Percentiles rank a stretch among this genome's conserved stretches.
Evolutionary conservation across 257 asterid genomes (phyloP).

Genomic region (Forsythia suspensa): DNA sequence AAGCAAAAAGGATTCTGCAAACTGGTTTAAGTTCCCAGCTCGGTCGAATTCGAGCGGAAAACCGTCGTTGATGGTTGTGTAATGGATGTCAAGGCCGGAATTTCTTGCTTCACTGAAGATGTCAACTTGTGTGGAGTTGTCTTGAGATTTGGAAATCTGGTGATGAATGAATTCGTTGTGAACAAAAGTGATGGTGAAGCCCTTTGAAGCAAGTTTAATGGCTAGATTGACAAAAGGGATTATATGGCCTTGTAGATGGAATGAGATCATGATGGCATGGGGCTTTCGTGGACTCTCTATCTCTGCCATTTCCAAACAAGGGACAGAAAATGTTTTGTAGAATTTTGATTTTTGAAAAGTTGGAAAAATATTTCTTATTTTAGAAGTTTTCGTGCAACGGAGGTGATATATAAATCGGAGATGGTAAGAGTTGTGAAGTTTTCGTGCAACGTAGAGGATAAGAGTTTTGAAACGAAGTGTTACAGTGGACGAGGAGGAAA

Average conservation of each 20-base stretch:
- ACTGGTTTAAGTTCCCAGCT: constrained; percentile 34
- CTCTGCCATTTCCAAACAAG: constrained; percentile 14
- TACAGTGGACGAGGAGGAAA: too few species aligned
- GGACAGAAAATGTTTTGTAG: not conserved
- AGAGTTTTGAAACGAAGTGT: too few species aligned
- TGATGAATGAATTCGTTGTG: constrained; percentile 36
- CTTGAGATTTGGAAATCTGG: constrained; percentile 27
- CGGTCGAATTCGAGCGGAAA: constrained; percentile 41
- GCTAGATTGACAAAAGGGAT: constrained; percentile 40
- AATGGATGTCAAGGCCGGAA: constrained; percentile 36
- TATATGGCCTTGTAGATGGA: constrained; percentile 49
- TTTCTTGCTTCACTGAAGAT: constrained; percentile 26
- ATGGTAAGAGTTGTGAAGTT: too few species aligned
- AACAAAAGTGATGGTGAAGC: constrained; percentile 46
- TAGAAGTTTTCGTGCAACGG: too few species aligned
- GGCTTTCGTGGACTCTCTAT: constrained; percentile 6
- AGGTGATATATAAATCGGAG: too few species aligned
- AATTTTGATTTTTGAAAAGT: too few species aligned
- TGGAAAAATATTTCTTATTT: too few species aligned
- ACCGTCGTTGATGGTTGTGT: constrained; percentile 37
- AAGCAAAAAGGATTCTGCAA: constrained; percentile 24
- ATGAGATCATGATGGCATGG: constrained; percentile 36
- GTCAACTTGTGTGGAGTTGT: not conserved
- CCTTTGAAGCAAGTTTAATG: constrained; percentile 38
- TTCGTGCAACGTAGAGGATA: too few species aligned